These are phyloP conservation scores for Geosmithia flava DNA, from an alignment of 2,329 filamentous ascomycete species.

Conservation along the genomic window DNA sequence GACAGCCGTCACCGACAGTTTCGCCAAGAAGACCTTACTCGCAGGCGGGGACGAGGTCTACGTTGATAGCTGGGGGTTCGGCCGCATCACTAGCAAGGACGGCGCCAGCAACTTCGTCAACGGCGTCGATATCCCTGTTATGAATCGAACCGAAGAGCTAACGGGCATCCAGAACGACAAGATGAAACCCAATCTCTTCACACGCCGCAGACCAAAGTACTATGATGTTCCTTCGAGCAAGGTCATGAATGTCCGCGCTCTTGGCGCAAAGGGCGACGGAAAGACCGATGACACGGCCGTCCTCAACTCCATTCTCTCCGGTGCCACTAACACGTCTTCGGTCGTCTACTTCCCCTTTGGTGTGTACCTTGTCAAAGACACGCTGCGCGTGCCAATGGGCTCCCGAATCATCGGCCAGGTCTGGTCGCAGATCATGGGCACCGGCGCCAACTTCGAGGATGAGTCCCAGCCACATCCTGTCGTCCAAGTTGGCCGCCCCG, in stretches of 20 bases:
- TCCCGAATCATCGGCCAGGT: constrained; percentile 42
- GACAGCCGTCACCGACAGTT: constrained; percentile 49
- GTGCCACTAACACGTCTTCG: constrained; percentile 27
- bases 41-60: constrained; percentile 53
- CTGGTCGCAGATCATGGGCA: constrained; percentile 37
- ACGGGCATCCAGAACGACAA: neutral
- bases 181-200: neutral
- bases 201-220: constrained; percentile 25
- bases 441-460: constrained; percentile 29
- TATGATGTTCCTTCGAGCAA: constrained; percentile 8
- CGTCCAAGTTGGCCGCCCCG: constrained; percentile 34
- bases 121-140: no score
- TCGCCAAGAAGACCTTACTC: constrained; percentile 42
- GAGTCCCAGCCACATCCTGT: constrained; percentile 32
- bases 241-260: constrained; percentile 6
- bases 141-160: no score
- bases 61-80: constrained; percentile 4
- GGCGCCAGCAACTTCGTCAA: neutral
- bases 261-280: constrained; percentile 31
- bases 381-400: constrained; percentile 17
- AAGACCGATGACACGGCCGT: constrained; percentile 11
- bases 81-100: neutral
- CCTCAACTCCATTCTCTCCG: constrained; percentile 9
- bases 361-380: constrained; percentile 13
- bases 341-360: constrained; percentile 24